A percentile compares a stretch with the other conserved stretches of the same genome.
Conservation (phyloP, 106 monocot genomes). For the Dendrobium huoshanense region DNA sequence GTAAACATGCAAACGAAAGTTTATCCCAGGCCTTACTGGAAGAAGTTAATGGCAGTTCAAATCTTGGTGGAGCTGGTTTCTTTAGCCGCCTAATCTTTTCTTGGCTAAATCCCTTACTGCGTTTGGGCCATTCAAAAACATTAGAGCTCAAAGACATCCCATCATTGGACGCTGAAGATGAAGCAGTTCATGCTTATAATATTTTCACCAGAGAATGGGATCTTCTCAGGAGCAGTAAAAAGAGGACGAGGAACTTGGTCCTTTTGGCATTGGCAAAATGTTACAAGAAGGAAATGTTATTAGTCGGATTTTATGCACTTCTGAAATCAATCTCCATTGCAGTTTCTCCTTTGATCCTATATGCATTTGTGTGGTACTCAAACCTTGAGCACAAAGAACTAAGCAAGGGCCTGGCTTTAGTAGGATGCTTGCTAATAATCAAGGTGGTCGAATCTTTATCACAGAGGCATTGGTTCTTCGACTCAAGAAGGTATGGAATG, state of each 20-base stretch:
- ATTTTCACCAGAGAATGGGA: constrained; percentile 38
- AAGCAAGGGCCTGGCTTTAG: constrained; percentile 20
- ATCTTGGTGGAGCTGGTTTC: constrained; percentile 19
- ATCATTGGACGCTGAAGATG: constrained; percentile 39
- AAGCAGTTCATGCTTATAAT: constrained; percentile 31
- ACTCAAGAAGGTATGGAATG: constrained; percentile 54
- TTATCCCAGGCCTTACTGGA: constrained; percentile 32
- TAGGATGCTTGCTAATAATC: constrained; percentile 23
- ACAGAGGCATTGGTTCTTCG: constrained; percentile 76
- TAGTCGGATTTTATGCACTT: constrained; percentile 50
- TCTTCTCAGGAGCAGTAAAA: constrained; percentile 13
- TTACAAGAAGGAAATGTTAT: constrained; percentile 42
- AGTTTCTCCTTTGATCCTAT: constrained; percentile 35
- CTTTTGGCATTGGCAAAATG: constrained; percentile 38
- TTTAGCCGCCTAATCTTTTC: constrained; percentile 52
- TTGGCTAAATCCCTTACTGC: constrained; percentile 59
- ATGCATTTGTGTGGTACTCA: constrained; percentile 44
- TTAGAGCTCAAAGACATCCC: constrained; percentile 52
- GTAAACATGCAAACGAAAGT: neutral
- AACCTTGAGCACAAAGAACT: constrained; percentile 13
- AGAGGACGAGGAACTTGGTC: constrained; percentile 22
- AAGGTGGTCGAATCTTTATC: constrained; percentile 62
- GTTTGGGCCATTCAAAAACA: constrained; percentile 36
- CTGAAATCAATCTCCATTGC: constrained; percentile 32
- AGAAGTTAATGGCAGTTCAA: constrained; percentile 4